These are phyloP conservation scores for Delphinella strobiligena DNA, from an alignment of 2,329 filamentous ascomycete genomes.

Conservation along the genomic window DNA sequence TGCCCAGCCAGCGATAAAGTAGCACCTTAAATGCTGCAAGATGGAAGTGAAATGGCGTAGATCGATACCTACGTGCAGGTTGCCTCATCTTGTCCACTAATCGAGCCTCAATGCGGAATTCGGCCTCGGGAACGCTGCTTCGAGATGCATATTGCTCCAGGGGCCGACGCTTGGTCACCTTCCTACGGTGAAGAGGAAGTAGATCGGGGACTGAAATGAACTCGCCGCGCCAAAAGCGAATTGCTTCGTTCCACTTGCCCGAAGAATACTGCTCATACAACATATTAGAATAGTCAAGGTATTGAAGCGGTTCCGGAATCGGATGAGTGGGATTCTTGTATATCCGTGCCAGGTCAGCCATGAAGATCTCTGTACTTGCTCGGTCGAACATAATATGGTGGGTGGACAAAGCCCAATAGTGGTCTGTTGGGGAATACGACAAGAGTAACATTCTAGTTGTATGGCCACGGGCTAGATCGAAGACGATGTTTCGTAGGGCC, in stretches of 20 bases:
- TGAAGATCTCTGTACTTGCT: constrained; percentile 15
- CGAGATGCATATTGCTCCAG: not conserved
- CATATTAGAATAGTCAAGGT: not conserved
- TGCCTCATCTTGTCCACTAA: constrained; percentile 9
- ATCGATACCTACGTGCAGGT: constrained; percentile 7
- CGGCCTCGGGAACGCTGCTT: constrained; percentile 5
- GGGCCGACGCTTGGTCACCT: too few species aligned
- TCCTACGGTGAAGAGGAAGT: not conserved
- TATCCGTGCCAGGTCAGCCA: constrained; percentile 14
- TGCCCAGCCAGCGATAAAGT: constrained; percentile 16
- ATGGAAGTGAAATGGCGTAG: constrained; percentile 24
- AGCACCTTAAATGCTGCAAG: constrained; percentile 23
- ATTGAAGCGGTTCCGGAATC: not conserved
- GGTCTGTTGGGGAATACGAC: constrained; percentile 1
- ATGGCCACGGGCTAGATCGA: constrained; percentile 15
- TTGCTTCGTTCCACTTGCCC: not conserved
- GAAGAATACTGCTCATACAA: not conserved
- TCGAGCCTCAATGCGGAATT: constrained; percentile 5
- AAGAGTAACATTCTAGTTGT: constrained; percentile 14
- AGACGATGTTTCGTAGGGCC: constrained; percentile 9
- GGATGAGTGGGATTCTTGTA: constrained; percentile 9
- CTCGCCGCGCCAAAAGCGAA: not conserved
- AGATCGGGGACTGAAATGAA: not conserved
- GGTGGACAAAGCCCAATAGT: constrained; percentile 17
- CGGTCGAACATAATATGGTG: constrained; percentile 26